Evolutionary conservation across 1,284 basidiomycete genomes (phyloP).

Genomic region (Rhodotorula glutinis): DNA sequence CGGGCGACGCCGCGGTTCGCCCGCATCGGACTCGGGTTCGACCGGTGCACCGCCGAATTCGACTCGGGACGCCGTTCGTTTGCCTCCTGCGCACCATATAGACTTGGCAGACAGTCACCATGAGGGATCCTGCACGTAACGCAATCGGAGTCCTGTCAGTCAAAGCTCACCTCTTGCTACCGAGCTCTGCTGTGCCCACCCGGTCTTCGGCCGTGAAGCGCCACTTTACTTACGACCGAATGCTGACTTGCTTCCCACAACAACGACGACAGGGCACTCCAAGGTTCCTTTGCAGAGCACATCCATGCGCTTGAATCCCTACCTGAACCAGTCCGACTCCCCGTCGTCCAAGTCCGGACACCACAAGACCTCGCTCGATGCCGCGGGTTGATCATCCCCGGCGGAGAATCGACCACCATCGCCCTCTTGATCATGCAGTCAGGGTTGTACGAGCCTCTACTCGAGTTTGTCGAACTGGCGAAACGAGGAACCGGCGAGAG

Average conservation of each 20-base stretch:
- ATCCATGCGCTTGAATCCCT: constrained; percentile 64
- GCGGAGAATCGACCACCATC: constrained; percentile 89
- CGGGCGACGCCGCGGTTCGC: neutral
- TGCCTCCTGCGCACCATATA: no score
- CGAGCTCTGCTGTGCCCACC: no score
- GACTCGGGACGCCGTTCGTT: no score
- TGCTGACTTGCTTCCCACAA: neutral
- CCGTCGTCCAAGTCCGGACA: constrained; percentile 67
- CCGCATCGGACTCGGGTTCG: neutral
- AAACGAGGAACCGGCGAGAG: constrained; percentile 54
- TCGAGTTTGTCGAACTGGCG: constrained; percentile 56
- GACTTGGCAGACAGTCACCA: neutral
- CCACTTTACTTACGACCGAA: no score
- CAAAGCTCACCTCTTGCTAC: no score
- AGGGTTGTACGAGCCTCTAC: constrained; percentile 74
- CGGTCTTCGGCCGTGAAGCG: neutral
- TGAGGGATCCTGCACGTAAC: neutral
- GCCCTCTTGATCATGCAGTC: constrained; percentile 74
- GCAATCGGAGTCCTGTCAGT: constrained; percentile 36
- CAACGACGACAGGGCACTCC: constrained; percentile 64
- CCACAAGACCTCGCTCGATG: constrained; percentile 70
- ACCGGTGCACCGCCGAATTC: neutral
- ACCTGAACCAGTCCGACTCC: constrained; percentile 12
- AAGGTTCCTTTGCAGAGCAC: constrained; percentile 93
- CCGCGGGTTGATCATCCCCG: constrained; percentile 86